Evolutionary conservation across 768 basidiomycete genomes (phyloP).

Genomic region (Scleroderma citrinum): DNA sequence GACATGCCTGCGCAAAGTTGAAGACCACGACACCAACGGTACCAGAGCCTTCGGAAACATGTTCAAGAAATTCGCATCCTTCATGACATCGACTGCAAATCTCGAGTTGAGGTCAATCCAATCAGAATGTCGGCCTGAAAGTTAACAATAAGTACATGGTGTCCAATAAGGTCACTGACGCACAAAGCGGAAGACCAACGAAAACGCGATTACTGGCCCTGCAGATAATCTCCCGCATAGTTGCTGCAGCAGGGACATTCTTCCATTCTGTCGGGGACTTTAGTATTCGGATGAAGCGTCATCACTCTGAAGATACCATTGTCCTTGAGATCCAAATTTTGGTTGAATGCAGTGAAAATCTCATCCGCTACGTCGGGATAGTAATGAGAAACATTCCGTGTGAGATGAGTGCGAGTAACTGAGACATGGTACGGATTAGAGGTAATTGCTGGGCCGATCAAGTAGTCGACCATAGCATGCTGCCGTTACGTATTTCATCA

Average conservation of each 20-base stretch:
- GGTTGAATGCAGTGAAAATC: slow-evolving; percentile 34
- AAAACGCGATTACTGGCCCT: slow-evolving; percentile 41
- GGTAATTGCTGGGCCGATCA: neutral
- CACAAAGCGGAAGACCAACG: slow-evolving; percentile 45
- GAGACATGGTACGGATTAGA: slow-evolving; percentile 26
- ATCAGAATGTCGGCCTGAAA: slow-evolving; percentile 34
- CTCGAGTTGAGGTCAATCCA: slow-evolving; percentile 29
- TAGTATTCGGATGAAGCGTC: neutral
- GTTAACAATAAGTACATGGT: neutral
- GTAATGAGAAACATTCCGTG: slow-evolving; percentile 32
- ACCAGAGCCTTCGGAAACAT: slow-evolving; percentile 29
- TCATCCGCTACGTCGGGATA: slow-evolving; percentile 43
- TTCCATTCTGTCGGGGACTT: slow-evolving; percentile 33
- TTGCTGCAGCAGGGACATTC: slow-evolving; percentile 19
- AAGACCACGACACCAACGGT: slow-evolving; percentile 18
- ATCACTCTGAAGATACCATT: slow-evolving; percentile 9
- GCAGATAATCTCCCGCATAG: slow-evolving; percentile 31
- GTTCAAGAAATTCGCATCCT: slow-evolving; percentile 12
- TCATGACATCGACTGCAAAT: slow-evolving; percentile 25
- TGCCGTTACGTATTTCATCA: neutral
- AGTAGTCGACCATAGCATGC: neutral
- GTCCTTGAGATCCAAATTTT: slow-evolving; percentile 25
- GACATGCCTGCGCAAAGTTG: neutral
- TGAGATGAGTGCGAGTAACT: slow-evolving; percentile 25
- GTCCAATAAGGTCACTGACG: neutral